Conservation (phyloP, 352 stramenopile species). For the Phytophthora hybrid region DNA sequence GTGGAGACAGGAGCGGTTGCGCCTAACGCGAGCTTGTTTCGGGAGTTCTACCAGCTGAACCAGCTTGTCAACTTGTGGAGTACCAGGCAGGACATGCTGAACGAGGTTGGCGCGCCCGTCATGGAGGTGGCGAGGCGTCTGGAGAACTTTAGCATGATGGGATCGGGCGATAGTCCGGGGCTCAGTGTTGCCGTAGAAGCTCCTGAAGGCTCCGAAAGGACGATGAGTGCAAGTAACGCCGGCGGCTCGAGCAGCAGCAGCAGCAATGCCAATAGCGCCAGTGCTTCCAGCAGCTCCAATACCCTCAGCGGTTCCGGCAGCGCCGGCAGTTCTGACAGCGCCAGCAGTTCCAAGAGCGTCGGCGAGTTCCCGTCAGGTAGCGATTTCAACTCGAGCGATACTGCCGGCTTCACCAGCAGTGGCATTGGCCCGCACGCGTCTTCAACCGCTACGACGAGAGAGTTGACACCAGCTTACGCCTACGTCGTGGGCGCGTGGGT, state of each 20-base stretch:
- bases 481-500: constrained; percentile 48
- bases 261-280: constrained; percentile 1
- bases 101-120: constrained; percentile 15
- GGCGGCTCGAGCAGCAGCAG: neutral
- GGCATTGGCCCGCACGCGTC: constrained; percentile 34
- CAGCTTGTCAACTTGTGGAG: constrained; percentile 32
- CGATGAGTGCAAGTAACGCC: neutral
- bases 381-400: constrained; percentile 33
- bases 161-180: constrained; percentile 10
- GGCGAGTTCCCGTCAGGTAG: constrained; percentile 19
- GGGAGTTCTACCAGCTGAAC: constrained; percentile 39
- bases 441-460: constrained; percentile 40
- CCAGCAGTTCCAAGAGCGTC: constrained; percentile 26
- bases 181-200: constrained; percentile 15
- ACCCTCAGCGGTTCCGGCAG: neutral
- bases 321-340: constrained; percentile 6
- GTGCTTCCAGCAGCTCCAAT: neutral
- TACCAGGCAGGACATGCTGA: constrained; percentile 7
- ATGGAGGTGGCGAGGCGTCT: constrained; percentile 31
- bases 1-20: constrained; percentile 7
- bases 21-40: constrained; percentile 40
- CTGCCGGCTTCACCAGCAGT: constrained; percentile 32
- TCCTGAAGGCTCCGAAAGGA: constrained; percentile 10
- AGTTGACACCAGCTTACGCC: constrained; percentile 48
- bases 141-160: constrained; percentile 24